A percentile compares a stretch with the other conserved stretches of the same genome.
These are phyloP conservation scores for Pythium periplocum DNA, from an alignment of 352 stramenopile genomes.

Conservation along the genomic window DNA sequence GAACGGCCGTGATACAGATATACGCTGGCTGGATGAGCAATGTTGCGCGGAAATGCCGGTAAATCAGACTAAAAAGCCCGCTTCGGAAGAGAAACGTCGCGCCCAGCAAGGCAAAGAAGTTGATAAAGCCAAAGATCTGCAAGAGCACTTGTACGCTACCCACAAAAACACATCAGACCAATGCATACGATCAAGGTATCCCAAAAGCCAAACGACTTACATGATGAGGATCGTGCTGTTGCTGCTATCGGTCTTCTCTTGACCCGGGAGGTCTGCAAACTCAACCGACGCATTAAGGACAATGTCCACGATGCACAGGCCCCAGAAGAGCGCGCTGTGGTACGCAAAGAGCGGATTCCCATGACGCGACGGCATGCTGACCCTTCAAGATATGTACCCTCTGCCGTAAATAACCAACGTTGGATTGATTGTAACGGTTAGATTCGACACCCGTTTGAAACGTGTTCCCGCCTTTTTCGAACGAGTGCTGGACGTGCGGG, in stretches of 20 bases:
- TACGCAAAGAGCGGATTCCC: constrained; percentile 33
- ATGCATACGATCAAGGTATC: not conserved
- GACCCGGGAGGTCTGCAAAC: constrained; percentile 42
- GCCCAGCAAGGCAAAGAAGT: constrained; percentile 50
- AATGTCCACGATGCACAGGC: constrained; percentile 50
- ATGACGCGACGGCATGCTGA: too few relatives aligned
- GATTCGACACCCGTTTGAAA: too few relatives aligned
- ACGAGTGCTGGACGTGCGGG: constrained; percentile 18
- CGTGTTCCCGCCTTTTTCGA: constrained; percentile 10
- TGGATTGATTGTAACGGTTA: too few relatives aligned
- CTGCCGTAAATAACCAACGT: not conserved
- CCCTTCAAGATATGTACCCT: too few relatives aligned
- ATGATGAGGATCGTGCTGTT: constrained; percentile 49
- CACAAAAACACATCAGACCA: not conserved
- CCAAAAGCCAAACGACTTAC: constrained; percentile 17
- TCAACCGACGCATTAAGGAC: constrained; percentile 56
- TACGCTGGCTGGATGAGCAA: constrained; percentile 45
- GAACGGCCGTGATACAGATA: constrained; percentile 38
- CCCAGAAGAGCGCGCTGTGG: constrained; percentile 31
- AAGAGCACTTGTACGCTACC: constrained; percentile 53
- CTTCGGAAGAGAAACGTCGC: constrained; percentile 71
- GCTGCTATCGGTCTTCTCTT: constrained; percentile 17
- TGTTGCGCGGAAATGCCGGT: constrained; percentile 40
- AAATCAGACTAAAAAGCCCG: constrained; percentile 55
- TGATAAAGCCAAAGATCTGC: constrained; percentile 52